Percentiles rank a stretch among this genome's conserved stretches.
phyloP scores from a whole-genome alignment of 495 filamentous ascomycete species.

The Penicillium cosmopolitanum region DNA sequence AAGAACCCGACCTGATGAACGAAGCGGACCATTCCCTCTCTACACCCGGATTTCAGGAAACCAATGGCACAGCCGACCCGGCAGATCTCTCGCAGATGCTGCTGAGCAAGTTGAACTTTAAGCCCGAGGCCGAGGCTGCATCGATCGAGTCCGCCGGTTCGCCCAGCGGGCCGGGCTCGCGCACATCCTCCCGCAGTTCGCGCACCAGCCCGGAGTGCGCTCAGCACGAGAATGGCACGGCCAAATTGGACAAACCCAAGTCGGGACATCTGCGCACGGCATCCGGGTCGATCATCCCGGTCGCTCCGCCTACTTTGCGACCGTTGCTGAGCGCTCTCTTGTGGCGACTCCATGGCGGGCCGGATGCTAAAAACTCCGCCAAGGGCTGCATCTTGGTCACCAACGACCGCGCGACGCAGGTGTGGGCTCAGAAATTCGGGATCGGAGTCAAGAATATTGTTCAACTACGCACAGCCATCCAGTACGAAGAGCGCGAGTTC shows the following conservation, averaged over 20 bases:
- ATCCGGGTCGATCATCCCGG: constrained; percentile 41
- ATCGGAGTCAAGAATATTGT: constrained; percentile 62
- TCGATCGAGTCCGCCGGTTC: constrained; percentile 56
- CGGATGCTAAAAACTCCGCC: constrained; percentile 42
- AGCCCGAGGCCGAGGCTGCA: constrained; percentile 49
- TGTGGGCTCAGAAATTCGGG: constrained; percentile 63
- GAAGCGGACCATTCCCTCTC: constrained; percentile 21
- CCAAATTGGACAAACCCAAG: constrained; percentile 25
- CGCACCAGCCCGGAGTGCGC: constrained; percentile 54
- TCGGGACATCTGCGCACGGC: constrained; percentile 41
- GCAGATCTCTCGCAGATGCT: constrained; percentile 55
- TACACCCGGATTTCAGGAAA: constrained; percentile 21
- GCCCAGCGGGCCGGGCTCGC: constrained; percentile 45
- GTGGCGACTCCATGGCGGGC: constrained; percentile 59
- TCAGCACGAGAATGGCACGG: constrained; percentile 34
- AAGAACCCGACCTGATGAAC: constrained; percentile 39
- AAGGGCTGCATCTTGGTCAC: constrained; percentile 59
- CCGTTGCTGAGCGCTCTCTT: constrained; percentile 65
- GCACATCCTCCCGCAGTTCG: constrained; percentile 55
- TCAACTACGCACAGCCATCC: constrained; percentile 60
- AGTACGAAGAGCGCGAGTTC: constrained; percentile 62
- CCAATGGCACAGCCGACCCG: constrained; percentile 19
- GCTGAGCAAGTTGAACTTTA: constrained; percentile 55
- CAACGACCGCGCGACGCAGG: constrained; percentile 58
- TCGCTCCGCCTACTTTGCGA: constrained; percentile 49